phyloP scores from a whole-genome alignment of 202 grass and related monocot genomes.

The Bolboschoenoplectus hybrid region DNA sequence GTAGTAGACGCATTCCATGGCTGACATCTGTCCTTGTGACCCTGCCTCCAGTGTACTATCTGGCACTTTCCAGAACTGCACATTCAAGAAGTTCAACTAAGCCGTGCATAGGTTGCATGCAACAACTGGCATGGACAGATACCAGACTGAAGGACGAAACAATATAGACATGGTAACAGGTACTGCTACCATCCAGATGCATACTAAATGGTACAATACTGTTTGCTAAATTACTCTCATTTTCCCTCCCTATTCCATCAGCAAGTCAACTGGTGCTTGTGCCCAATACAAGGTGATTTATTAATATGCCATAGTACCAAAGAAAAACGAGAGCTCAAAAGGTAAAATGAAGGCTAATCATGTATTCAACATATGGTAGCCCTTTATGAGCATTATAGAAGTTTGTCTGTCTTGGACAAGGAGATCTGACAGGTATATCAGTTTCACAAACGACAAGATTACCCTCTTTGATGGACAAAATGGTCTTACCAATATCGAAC shows the following conservation, averaged over 20 bases:
- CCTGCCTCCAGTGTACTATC: conserved; percentile 97
- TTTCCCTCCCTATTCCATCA: conserved; percentile 6
- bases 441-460: neutral
- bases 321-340: neutral
- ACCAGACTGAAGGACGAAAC: conserved; percentile 3
- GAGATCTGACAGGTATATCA: conserved; percentile 11
- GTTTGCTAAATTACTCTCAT: conserved; percentile 16
- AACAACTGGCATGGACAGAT: conserved; percentile 28
- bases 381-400: neutral
- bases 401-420: neutral
- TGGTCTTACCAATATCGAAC: conserved; percentile 94
- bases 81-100: conserved; percentile 25
- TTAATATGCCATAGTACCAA: neutral
- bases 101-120: conserved; percentile 29
- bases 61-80: conserved; percentile 97
- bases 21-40: conserved; percentile 86
- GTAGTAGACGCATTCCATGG: conserved; percentile 62
- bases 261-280: neutral
- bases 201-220: conserved; percentile 17
- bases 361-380: neutral
- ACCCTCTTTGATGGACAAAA: neutral
- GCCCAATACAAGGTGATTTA: neutral
- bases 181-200: conserved; percentile 12
- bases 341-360: neutral
- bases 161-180: conserved; percentile 38